phyloP scores from a whole-genome alignment of 2,329 filamentous ascomycete species.

The Trichoderma sp. region DNA sequence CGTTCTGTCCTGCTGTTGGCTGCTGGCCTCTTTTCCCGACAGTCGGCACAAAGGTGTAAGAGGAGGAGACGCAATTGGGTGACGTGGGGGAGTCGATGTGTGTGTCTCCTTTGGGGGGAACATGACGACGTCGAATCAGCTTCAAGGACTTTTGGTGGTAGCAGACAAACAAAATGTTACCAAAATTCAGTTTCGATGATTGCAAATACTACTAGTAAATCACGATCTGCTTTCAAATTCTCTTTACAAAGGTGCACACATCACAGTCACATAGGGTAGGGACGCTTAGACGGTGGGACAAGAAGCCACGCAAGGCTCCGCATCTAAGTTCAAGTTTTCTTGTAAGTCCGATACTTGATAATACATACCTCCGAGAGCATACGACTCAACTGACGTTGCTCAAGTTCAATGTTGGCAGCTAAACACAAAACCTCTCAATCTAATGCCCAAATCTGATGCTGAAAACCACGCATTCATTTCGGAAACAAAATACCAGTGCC shows the following conservation, averaged over 20 bases:
- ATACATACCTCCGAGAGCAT: background rate
- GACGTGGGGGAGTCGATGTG: background rate
- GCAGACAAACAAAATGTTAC: background rate
- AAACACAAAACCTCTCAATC: too few relatives aligned
- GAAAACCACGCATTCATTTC: too few relatives aligned
- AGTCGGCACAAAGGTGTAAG: background rate
- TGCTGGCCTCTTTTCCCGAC: background rate
- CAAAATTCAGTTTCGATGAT: background rate
- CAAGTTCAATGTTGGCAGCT: accelerated
- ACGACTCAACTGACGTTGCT: background rate
- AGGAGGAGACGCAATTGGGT: constrained; percentile 9
- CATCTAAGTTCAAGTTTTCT: background rate
- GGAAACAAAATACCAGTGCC: too few relatives aligned
- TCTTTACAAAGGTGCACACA: background rate
- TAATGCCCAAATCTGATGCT: too few relatives aligned
- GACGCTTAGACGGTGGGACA: background rate
- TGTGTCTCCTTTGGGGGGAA: background rate
- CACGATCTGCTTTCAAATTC: background rate
- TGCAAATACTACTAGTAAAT: background rate
- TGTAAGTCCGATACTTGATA: background rate
- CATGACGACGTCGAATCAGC: background rate
- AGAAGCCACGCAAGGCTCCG: background rate
- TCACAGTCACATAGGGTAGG: background rate
- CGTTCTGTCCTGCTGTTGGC: background rate
- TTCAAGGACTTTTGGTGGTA: background rate